Base-by-base conservation (phyloP, 164 flowering plant species). In the Hamamelis virginiana region DNA sequence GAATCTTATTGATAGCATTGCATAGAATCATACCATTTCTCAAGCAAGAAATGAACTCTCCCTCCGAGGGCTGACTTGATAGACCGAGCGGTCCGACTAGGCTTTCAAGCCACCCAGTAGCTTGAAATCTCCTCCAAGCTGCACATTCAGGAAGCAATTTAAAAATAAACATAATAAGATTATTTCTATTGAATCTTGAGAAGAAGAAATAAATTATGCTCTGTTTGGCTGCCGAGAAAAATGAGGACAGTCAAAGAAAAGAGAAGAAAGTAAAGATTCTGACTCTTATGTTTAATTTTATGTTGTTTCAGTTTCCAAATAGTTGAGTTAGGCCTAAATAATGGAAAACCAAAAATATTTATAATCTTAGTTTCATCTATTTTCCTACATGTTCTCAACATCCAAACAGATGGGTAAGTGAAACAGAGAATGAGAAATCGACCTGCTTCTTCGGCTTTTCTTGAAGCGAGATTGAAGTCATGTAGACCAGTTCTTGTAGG, bases 361-460 rank as follows among this genome's bases (percentile, higher is more conserved):
- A 33, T 33, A 57, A 57, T 26, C 38, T 57, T 57, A 15, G 13
- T 57, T 19, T 57, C 41, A 9, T 26, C 10, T 12, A 5, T 25
- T 18, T 12, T 65, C 45, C 21, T 53, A 38, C 33, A 18, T 51
- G 28, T 72, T 51, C 67, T 52, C 33, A 18, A 11, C 1, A 50
- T 38, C 26, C 61, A 50, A 65, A 59, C 21, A 58, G 22, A 69
- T 10, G 11, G n/a, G 14, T 9, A 5, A 21, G 26, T 23, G 55
- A 47, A 21, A 23, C 2, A n/a, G 57, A 0, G 8, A 16, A 41
- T 3, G 22, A 51, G 1, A 62, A 57, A 63, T 59, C 3, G 27
- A 88, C 98, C 92, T 73, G 93, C 86, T 84, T 89, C 93, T 80
- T 92, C 93, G 8, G 95, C 95, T 77, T 86, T 92, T 84, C 97